Evolutionary conservation across 768 basidiomycete species (phyloP), one percentile per base, ranked within the genome.

Genomic region (Leccinum aurantiacum): DNA sequence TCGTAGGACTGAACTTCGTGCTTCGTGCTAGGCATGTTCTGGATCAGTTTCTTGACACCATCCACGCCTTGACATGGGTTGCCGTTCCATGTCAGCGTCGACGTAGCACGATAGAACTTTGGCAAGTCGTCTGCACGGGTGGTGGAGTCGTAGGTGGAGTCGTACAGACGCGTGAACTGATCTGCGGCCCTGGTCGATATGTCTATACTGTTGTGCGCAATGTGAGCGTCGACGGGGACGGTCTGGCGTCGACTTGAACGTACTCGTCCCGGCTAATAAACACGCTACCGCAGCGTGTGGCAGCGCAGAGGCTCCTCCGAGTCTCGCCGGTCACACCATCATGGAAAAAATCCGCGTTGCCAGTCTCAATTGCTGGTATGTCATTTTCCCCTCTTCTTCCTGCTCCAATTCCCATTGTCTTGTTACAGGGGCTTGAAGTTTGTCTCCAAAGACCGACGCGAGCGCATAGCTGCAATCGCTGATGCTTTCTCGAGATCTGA

Each of bases 1-100:
- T 94, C 93, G 63, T 91, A 92, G 17, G 90, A 91, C 71, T 91
- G 88, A 19, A 94, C 81, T 60, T 94, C 93, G 65, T 94, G 92
- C 64, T 86, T 90, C 27, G 91, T 91, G 19, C 78, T 77, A 2
- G 91, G 91, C 86, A 91, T 91, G 55, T 83, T 84, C 63, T 82
- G 75, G 24, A 91, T 79, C 47, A 93, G 80, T 58, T 84, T 79
- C 57, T 80, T 81, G 50, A 93, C 77, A 3, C 88, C 90, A 22
- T 87, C 88, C 6, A 79, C 72, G 4, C 92, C 92, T 63, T 88
- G 85, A 59, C 86, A 86, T 4, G 90, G 88, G 58, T 84, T 90
- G 14, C 92, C 92, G 64, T 94, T 94, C 92, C 92, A 94, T 50
- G 87, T 86, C 65, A 93, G 70, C 2, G 89, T 87, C 4, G 92